Evolutionary conservation across 225 moss, liverwort and hornwort species (phyloP).

Genomic region (Bryum argenteum): DNA sequence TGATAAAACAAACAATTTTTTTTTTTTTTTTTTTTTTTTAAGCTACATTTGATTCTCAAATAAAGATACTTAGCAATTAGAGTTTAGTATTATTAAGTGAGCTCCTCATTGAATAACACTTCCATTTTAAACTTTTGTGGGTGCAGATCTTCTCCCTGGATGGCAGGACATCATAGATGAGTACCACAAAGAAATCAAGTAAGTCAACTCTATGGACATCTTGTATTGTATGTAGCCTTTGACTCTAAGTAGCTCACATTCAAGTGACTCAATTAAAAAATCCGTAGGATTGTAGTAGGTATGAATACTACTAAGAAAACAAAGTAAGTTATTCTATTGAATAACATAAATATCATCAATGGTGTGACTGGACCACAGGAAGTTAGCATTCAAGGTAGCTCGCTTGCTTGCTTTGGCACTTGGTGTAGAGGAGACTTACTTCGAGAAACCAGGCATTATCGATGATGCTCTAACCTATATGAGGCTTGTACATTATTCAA

Average conservation of each 20-base stretch:
- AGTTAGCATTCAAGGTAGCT: slow-evolving; percentile 58
- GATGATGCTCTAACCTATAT: slow-evolving; percentile 66
- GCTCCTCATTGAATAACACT: too few species aligned
- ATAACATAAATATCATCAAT: slow-evolving; percentile 3
- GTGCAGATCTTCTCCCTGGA: slow-evolving; percentile 70
- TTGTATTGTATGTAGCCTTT: not conserved
- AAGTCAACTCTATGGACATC: slow-evolving; percentile 24
- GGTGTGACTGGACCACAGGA: slow-evolving; percentile 43
- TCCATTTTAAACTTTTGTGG: too few species aligned
- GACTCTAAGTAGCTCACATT: too few species aligned
- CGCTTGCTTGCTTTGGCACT: slow-evolving; percentile 81
- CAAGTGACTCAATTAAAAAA: too few species aligned
- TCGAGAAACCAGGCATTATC: slow-evolving; percentile 68
- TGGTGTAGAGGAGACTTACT: slow-evolving; percentile 66
- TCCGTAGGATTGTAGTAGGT: too few species aligned
- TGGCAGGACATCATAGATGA: slow-evolving; percentile 78
- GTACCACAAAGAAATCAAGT: slow-evolving; percentile 71
- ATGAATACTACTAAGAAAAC: too few species aligned
- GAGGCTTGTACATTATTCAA: slow-evolving; percentile 78
- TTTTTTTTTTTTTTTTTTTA: too few species aligned
- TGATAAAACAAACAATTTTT: too few species aligned
- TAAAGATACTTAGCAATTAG: too few species aligned
- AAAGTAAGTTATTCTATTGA: not conserved
- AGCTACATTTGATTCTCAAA: too few species aligned
- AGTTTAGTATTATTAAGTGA: too few species aligned